Evolutionary conservation across 805 yeast species (phyloP).

Genomic region (Saccharomyces jurei): DNA sequence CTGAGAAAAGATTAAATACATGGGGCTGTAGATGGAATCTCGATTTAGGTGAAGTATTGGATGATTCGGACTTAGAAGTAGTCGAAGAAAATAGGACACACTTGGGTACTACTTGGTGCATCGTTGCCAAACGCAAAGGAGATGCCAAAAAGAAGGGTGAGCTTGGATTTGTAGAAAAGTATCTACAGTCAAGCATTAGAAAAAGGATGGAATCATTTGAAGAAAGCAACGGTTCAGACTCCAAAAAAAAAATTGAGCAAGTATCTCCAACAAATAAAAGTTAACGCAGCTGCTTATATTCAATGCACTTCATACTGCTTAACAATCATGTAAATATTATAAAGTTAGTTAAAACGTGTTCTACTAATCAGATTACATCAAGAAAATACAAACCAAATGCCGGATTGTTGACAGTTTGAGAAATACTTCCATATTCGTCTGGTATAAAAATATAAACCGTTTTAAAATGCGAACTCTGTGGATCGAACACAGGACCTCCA

Average conservation of each 20-base stretch:
- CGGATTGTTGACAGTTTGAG: neutral
- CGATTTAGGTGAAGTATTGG: constrained; percentile 82
- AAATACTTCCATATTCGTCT: no score
- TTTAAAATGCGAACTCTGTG: constrained; percentile 53
- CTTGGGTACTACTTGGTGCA: constrained; percentile 87
- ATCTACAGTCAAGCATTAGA: constrained; percentile 34
- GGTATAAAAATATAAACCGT: no score
- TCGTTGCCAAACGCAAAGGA: constrained; percentile 67
- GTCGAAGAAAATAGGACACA: constrained; percentile 75
- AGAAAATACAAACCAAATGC: no score
- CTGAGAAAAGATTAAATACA: constrained; percentile 71
- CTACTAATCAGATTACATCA: no score
- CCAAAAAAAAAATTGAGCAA: neutral
- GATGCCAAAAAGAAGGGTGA: constrained; percentile 44
- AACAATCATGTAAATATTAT: neutral
- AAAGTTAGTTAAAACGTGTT: neutral
- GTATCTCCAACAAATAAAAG: neutral
- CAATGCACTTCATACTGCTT: neutral
- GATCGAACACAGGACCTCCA: constrained; percentile 88
- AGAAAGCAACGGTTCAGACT: neutral
- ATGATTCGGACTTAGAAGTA: constrained; percentile 74
- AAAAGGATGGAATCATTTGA: constrained; percentile 11
- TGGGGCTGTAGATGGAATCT: constrained; percentile 99
- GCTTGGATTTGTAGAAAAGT: constrained; percentile 43
- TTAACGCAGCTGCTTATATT: neutral